Evolutionary conservation across 1,284 basidiomycete genomes (phyloP).

Genomic region (Thelephora terrestris): DNA sequence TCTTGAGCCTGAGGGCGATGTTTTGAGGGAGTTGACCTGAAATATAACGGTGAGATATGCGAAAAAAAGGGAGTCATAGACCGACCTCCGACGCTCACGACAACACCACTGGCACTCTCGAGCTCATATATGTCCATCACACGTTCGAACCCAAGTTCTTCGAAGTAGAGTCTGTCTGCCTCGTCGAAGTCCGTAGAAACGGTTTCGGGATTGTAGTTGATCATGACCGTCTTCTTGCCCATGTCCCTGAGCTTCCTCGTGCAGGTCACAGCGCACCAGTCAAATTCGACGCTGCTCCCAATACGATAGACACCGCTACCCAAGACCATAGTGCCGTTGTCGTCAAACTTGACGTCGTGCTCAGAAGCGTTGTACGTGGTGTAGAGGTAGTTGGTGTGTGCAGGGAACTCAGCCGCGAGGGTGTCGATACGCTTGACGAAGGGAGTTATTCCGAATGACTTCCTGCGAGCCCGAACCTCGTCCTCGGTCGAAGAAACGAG

Average conservation of each 20-base stretch:
- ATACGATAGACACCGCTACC: slow-evolving; percentile 98
- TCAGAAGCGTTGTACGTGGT: slow-evolving; percentile 97
- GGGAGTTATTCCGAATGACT: slow-evolving; percentile 82
- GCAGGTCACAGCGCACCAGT: slow-evolving; percentile 99
- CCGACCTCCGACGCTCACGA: slow-evolving; percentile 91
- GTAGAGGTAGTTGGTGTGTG: slow-evolving; percentile 99
- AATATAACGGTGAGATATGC: background rate
- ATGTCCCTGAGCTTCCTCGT: slow-evolving; percentile 85
- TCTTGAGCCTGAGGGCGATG: slow-evolving; percentile 92
- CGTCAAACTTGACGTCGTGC: slow-evolving; percentile 95
- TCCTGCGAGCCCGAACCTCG: slow-evolving; percentile 76
- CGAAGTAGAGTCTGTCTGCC: slow-evolving; percentile 97
- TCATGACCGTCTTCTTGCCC: slow-evolving; percentile 95
- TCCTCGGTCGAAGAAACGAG: slow-evolving; percentile 64
- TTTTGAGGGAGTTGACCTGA: slow-evolving; percentile 93
- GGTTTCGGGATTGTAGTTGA: slow-evolving; percentile 99
- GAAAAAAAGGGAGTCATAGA: background rate
- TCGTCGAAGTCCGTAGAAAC: slow-evolving; percentile 99
- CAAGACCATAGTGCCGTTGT: slow-evolving; percentile 98
- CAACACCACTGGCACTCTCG: slow-evolving; percentile 85
- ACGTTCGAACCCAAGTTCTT: slow-evolving; percentile 94
- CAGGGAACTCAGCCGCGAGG: slow-evolving; percentile 96
- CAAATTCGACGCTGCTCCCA: slow-evolving; percentile 97
- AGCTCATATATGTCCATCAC: slow-evolving; percentile 99
- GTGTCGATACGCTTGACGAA: slow-evolving; percentile 99